Evolutionary conservation across 2,329 filamentous ascomycete genomes (phyloP).

Genomic region (Elsinoe perseae): DNA sequence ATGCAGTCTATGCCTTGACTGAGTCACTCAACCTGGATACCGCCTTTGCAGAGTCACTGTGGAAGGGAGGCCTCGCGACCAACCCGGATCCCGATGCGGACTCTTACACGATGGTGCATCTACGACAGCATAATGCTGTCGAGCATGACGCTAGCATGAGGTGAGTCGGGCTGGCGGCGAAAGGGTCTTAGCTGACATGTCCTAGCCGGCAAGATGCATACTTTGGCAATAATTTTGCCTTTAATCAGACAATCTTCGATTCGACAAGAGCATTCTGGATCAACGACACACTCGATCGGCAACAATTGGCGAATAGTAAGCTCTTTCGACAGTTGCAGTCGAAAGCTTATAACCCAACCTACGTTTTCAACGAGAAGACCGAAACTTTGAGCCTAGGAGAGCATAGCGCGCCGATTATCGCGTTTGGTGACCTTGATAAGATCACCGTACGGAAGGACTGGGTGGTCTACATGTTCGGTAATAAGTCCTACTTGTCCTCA

Average conservation of each 20-base stretch:
- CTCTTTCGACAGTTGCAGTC: conserved; percentile 1
- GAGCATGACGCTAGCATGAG: conserved; percentile 13
- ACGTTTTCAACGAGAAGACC: background rate
- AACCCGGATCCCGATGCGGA: conserved; percentile 3
- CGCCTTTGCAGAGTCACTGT: conserved; percentile 8
- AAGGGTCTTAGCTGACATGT: background rate
- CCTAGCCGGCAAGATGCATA: conserved; percentile 9
- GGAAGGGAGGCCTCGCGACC: background rate
- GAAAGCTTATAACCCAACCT: conserved; percentile 9
- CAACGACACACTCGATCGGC: background rate
- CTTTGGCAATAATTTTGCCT: conserved; percentile 9
- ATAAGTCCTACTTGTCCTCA: background rate
- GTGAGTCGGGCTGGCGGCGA: background rate
- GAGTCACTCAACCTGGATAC: conserved; percentile 2
- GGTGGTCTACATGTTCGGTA: conserved; percentile 1
- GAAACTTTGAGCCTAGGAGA: conserved; percentile 9
- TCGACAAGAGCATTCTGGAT: background rate
- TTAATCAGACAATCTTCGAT: conserved; percentile 9
- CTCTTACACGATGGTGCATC: background rate
- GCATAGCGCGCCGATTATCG: background rate
- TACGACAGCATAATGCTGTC: conserved; percentile 2
- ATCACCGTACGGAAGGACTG: conserved; percentile 4
- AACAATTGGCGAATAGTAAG: conserved; percentile 2
- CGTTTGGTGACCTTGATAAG: conserved; percentile 4
- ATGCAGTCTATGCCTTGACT: conserved; percentile 5